These are phyloP conservation scores for Cercospora sp. DNA, from an alignment of 2,329 filamentous ascomycete species.

Conservation along the genomic window DNA sequence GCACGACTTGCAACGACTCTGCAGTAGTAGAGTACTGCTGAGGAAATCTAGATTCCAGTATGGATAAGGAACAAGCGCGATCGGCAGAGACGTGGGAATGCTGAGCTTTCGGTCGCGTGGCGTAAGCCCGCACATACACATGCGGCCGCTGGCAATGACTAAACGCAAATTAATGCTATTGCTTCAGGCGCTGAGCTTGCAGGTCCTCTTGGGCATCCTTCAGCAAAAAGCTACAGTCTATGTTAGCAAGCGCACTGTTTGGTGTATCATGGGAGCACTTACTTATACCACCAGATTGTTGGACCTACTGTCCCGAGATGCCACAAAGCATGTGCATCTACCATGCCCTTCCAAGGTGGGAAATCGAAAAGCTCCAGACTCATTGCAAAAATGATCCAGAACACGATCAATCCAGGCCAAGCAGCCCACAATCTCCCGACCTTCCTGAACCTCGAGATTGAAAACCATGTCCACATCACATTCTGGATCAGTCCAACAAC, in stretches of 20 bases:
- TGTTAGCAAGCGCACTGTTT: slow-evolving; percentile 19
- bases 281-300: slow-evolving; percentile 93
- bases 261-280: slow-evolving; percentile 46
- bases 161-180: slow-evolving; percentile 42
- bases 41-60: neutral
- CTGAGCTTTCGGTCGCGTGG: neutral
- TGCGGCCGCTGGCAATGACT: neutral
- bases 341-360: slow-evolving; percentile 72
- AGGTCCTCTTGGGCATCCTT: slow-evolving; percentile 84
- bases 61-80: neutral
- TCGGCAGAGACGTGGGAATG: neutral
- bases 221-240: slow-evolving; percentile 69
- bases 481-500: slow-evolving; percentile 78
- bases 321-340: slow-evolving; percentile 96
- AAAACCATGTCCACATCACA: slow-evolving; percentile 81
- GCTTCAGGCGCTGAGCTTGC: slow-evolving; percentile 70
- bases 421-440: slow-evolving; percentile 75
- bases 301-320: slow-evolving; percentile 90
- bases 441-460: slow-evolving; percentile 69
- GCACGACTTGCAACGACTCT: neutral
- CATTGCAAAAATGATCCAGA: slow-evolving; percentile 91
- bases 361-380: slow-evolving; percentile 95
- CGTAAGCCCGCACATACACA: neutral
- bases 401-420: slow-evolving; percentile 87
- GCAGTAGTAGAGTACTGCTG: neutral